phyloP scores from a whole-genome alignment of 192 early-diverging fungal genomes.

The Gamsiella multidivaricata region DNA sequence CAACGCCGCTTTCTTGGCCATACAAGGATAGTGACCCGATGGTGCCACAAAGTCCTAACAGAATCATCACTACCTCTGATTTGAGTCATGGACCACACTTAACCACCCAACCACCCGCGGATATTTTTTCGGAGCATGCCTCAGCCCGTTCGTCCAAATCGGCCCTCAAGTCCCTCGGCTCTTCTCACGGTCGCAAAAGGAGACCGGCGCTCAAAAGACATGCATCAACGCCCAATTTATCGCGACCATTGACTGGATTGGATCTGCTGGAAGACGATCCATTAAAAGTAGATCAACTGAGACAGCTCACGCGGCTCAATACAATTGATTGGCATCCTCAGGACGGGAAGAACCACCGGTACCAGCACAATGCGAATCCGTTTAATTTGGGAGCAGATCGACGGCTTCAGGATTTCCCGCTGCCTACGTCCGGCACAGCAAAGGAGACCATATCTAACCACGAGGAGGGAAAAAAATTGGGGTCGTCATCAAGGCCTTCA shows the following conservation, averaged over 20 bases:
- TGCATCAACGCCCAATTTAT: conserved; percentile 38
- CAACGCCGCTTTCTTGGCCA: conserved; percentile 30
- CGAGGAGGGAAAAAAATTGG: not conserved
- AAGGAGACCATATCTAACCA: too few relatives aligned
- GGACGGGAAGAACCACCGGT: not conserved
- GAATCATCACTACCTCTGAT: not conserved
- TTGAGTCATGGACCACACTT: not conserved
- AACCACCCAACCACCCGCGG: not conserved
- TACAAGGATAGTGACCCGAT: not conserved
- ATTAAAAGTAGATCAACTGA: conserved; percentile 8
- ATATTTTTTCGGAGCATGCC: conserved; percentile 7
- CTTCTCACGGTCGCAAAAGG: not conserved
- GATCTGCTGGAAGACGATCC: conserved; percentile 42
- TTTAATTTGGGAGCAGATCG: not conserved
- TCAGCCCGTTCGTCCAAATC: not conserved
- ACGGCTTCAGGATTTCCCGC: too few relatives aligned
- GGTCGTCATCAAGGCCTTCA: not conserved
- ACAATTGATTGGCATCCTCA: not conserved
- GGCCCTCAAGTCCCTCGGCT: not conserved
- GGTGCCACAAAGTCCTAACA: conserved; percentile 20
- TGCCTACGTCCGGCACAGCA: too few relatives aligned
- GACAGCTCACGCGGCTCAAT: conserved; percentile 1
- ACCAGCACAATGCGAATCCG: not conserved
- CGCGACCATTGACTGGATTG: conserved; percentile 26
- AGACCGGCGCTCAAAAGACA: conserved; percentile 23